Evolutionary conservation across 192 early-diverging fungal species (phyloP).

Genomic region (Geranomyces michiganensis): DNA sequence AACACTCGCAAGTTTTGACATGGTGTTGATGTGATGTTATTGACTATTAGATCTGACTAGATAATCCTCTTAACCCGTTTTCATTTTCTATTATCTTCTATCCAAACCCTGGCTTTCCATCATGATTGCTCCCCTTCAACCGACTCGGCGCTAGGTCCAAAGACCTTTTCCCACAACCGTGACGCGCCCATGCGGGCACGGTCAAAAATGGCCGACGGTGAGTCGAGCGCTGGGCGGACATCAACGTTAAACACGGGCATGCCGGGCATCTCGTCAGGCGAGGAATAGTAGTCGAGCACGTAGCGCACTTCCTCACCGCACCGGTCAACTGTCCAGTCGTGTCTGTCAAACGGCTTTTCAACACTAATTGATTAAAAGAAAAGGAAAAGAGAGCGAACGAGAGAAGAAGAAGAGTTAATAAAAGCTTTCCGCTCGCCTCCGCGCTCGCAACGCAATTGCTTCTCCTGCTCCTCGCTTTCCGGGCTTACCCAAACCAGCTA

Average conservation of each 20-base stretch:
- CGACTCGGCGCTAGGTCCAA: too few species aligned
- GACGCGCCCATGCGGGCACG: conserved; percentile 33
- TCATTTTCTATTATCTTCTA: too few species aligned
- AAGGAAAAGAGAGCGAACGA: conserved; percentile 11
- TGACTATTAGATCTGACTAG: too few species aligned
- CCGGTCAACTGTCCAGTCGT: conserved; percentile 94
- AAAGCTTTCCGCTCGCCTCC: too few species aligned
- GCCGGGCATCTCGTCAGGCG: conserved; percentile 56
- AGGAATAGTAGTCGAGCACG: conserved; percentile 92
- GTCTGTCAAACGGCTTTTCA: conserved; percentile 92
- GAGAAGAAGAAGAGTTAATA: neutral
- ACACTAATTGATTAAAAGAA: too few species aligned
- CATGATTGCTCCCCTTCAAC: too few species aligned
- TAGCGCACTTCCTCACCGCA: conserved; percentile 91
- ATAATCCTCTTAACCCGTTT: too few species aligned
- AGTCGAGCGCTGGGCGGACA: conserved; percentile 92
- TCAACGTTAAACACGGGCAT: conserved; percentile 89
- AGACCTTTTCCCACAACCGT: conserved; percentile 38
- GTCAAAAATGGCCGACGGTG: conserved; percentile 51
- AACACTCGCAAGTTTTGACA: too few species aligned
- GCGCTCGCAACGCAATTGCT: too few species aligned
- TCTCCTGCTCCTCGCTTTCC: neutral
- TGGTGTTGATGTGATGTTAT: too few species aligned
- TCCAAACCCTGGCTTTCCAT: too few species aligned
- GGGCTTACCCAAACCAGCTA: conserved; percentile 64